phyloP scores from a whole-genome alignment of 2,329 filamentous ascomycete genomes.

The Nigrospora osmanthi region DNA sequence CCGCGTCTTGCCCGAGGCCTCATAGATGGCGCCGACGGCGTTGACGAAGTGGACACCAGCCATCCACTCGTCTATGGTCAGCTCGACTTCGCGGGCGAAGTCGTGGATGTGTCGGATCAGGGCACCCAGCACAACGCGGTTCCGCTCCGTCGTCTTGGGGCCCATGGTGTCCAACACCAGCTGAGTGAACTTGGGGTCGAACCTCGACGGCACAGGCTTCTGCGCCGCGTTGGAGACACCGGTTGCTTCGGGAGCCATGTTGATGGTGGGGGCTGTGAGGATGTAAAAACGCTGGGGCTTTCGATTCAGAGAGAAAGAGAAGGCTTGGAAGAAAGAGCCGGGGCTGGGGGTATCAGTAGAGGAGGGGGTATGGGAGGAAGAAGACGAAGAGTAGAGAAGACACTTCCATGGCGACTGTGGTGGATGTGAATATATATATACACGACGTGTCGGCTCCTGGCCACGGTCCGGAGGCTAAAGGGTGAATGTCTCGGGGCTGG shows the following conservation, averaged over 20 bases:
- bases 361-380: neutral
- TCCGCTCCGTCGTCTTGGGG: constrained; percentile 57
- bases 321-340: neutral
- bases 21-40: constrained; percentile 57
- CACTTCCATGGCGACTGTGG: too few relatives aligned
- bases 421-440: too few relatives aligned
- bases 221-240: constrained; percentile 17
- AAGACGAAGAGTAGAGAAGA: too few relatives aligned
- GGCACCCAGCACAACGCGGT: constrained; percentile 53
- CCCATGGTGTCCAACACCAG: constrained; percentile 68
- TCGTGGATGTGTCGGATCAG: constrained; percentile 70
- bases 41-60: constrained; percentile 69
- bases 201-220: constrained; percentile 30
- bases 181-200: constrained; percentile 72
- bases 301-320: neutral
- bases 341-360: neutral
- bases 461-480: too few relatives aligned
- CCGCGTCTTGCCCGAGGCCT: constrained; percentile 50
- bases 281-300: too few relatives aligned
- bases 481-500: too few relatives aligned
- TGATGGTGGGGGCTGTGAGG: neutral
- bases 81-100: constrained; percentile 69
- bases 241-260: constrained; percentile 16
- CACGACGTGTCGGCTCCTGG: too few relatives aligned
- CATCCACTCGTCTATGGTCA: constrained; percentile 72